Conservation (phyloP, 1,284 basidiomycete species). For the Cutaneotrichosporon spelunceum region DNA sequence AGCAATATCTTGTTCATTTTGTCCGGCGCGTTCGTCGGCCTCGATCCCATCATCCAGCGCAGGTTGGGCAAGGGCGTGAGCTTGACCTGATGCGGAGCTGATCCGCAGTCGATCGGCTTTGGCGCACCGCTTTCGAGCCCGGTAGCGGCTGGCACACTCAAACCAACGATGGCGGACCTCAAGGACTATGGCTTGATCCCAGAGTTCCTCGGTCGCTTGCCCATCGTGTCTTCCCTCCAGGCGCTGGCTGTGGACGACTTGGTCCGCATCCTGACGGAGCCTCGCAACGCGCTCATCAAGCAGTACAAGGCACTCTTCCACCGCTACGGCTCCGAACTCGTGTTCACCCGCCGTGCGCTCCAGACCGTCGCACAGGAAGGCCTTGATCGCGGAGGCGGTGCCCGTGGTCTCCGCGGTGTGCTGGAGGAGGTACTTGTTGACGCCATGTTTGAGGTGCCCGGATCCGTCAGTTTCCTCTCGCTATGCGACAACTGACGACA, state of each 20-base stretch:
- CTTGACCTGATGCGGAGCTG: conserved; percentile 7
- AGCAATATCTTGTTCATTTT: conserved; percentile 86
- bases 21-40: conserved; percentile 89
- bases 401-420: conserved; percentile 79
- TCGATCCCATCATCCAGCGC: conserved; percentile 75
- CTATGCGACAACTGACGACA: conserved; percentile 33
- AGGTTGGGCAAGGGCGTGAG: conserved; percentile 74
- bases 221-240: conserved; percentile 76
- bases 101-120: conserved; percentile 76
- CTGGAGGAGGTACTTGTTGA: conserved; percentile 85
- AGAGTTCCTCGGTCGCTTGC: conserved; percentile 86
- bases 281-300: conserved; percentile 81
- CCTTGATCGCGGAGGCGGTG: conserved; percentile 76
- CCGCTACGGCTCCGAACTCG: conserved; percentile 45
- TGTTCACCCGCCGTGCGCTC: conserved; percentile 50
- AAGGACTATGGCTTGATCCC: conserved; percentile 90
- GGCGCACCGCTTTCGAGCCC: conserved; percentile 61
- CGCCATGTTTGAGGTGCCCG: conserved; percentile 74
- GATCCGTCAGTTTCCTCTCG: conserved; percentile 65
- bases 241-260: conserved; percentile 71
- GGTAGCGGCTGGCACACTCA: conserved; percentile 22
- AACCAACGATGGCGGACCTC: conserved; percentile 60
- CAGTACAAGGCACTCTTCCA: conserved; percentile 79
- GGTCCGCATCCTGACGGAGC: conserved; percentile 84
- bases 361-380: conserved; percentile 73